phyloP scores from a whole-genome alignment of 2,329 filamentous ascomycete species.

The Paraphaeosphaeria sporulosa region DNA sequence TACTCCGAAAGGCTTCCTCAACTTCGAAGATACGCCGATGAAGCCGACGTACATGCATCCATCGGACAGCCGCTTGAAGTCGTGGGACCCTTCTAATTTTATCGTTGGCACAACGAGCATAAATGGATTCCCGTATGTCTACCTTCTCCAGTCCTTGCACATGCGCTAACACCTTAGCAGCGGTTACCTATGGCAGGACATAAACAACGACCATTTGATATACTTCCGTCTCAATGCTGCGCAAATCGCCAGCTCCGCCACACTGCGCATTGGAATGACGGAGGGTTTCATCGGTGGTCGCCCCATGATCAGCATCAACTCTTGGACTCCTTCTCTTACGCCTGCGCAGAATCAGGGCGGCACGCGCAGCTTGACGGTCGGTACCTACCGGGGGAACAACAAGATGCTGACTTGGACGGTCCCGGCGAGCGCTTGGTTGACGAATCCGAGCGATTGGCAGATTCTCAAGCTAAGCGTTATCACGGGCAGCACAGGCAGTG shows the following conservation, averaged over 20 bases:
- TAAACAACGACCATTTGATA: constrained; percentile 54
- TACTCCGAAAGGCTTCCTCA: constrained; percentile 64
- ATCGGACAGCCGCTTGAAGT: constrained; percentile 39
- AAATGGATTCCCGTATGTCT: not conserved
- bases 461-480: constrained; percentile 29
- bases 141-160: not conserved
- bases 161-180: not conserved
- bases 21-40: constrained; percentile 53
- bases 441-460: constrained; percentile 29
- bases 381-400: constrained; percentile 34
- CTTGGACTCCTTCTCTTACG: constrained; percentile 23
- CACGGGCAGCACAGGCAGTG: constrained; percentile 28
- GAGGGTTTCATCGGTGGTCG: constrained; percentile 28
- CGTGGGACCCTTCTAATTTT: constrained; percentile 30
- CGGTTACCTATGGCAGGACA: constrained; percentile 53
- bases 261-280: constrained; percentile 30
- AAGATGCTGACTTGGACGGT: constrained; percentile 31
- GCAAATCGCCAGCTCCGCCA: constrained; percentile 29
- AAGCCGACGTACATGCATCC: constrained; percentile 55
- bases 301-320: constrained; percentile 26
- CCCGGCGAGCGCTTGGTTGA: constrained; percentile 30
- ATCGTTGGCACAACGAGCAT: constrained; percentile 23
- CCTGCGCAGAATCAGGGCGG: constrained; percentile 23
- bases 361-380: constrained; percentile 30
- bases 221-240: constrained; percentile 46